Conservation (phyloP, 768 basidiomycete species). For the Phlegmacium glaucopus region DNA sequence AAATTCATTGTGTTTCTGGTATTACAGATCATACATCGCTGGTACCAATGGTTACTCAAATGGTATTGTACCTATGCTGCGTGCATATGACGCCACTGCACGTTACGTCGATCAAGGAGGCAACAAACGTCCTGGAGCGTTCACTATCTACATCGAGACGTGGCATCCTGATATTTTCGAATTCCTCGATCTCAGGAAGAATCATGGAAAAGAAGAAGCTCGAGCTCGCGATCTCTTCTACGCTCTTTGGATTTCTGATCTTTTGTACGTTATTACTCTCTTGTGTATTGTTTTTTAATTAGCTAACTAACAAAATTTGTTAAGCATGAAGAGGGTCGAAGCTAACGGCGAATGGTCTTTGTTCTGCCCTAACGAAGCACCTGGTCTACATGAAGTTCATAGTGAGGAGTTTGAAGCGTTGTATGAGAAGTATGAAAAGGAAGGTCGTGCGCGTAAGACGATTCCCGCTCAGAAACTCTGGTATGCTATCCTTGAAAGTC, state of each 20-base stretch:
- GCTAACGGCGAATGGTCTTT: constrained; percentile 87
- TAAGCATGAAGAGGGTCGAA: constrained; percentile 96
- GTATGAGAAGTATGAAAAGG: constrained; percentile 84
- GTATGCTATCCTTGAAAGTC: constrained; percentile 95
- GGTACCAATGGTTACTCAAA: constrained; percentile 99
- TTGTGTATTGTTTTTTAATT: not conserved
- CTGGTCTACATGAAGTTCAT: constrained; percentile 83
- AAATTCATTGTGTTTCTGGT: not conserved
- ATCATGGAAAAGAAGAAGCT: constrained; percentile 97
- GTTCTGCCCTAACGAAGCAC: constrained; percentile 97
- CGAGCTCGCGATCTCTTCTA: constrained; percentile 97
- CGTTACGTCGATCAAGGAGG: constrained; percentile 99
- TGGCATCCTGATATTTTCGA: constrained; percentile 99
- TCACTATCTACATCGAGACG: constrained; percentile 97
- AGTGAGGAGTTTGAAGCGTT: constrained; percentile 86
- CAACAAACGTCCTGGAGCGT: constrained; percentile 98
- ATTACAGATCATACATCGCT: constrained; percentile 94
- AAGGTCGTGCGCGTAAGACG: constrained; percentile 80
- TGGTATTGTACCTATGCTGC: constrained; percentile 98
- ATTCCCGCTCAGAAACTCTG: constrained; percentile 96
- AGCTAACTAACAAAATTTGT: not conserved
- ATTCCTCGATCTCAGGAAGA: constrained; percentile 96
- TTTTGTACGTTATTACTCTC: constrained; percentile 76
- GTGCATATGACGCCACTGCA: constrained; percentile 95
- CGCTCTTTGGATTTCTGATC: constrained; percentile 95